phyloP scores from a whole-genome alignment of 139 green algal genomes.

The Closterium sp. region DNA sequence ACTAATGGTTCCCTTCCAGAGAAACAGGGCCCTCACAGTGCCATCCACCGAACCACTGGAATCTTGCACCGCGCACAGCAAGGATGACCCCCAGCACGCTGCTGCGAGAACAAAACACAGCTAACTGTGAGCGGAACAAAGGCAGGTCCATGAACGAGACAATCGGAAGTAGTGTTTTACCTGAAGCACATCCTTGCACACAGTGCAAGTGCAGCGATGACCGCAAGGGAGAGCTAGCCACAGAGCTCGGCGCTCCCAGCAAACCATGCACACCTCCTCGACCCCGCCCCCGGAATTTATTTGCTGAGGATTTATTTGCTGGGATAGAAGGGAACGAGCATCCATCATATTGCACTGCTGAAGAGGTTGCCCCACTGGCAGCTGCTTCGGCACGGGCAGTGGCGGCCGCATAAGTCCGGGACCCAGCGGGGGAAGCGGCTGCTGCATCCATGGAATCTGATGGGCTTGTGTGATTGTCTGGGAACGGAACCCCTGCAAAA shows the following conservation, averaged over 20 bases:
- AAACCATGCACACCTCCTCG: neutral
- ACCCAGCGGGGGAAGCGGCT: neutral
- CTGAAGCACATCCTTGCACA: slow-evolving; percentile 6
- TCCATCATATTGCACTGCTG: neutral
- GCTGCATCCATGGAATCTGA: neutral
- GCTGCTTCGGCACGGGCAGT: neutral
- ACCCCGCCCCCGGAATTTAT: neutral
- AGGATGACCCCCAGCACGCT: neutral
- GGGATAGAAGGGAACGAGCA: neutral
- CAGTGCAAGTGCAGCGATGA: neutral
- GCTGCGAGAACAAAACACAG: neutral
- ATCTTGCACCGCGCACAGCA: neutral
- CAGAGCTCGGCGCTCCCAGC: neutral
- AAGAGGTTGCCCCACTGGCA: neutral
- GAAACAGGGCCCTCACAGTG: neutral
- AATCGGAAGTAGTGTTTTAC: neutral
- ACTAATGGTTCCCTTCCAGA: neutral
- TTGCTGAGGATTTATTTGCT: neutral
- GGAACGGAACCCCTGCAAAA: neutral
- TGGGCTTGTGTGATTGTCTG: neutral
- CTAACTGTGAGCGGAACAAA: neutral
- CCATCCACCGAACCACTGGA: neutral
- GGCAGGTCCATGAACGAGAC: neutral
- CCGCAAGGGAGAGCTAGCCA: slow-evolving; percentile 8
- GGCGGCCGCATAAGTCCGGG: neutral